Evolutionary conservation across 2,329 filamentous ascomycete genomes (phyloP), one percentile per base, ranked within the genome.

Genomic region (Claviceps citrina): DNA sequence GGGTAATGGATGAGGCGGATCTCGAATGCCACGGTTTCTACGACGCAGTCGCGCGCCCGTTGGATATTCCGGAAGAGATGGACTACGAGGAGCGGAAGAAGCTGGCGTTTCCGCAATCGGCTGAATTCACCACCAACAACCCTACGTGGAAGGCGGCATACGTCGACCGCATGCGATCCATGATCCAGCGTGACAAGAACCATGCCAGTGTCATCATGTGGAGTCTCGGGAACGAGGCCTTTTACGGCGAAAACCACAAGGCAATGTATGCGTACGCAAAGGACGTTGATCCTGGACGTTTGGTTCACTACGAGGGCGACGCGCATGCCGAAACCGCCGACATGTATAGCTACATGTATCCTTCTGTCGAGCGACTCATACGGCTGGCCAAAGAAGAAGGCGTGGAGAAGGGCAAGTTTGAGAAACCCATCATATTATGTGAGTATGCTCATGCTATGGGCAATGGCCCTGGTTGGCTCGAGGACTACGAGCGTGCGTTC

Each of bases 171-270:
- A 74, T 76, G 42, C 58, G 64, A 25, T 73, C 80, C 40, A 58
- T 84, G 41, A 65, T 84, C 0, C 67, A 76, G 49, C 66, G 81
- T 13, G 78, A 84, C 54, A 81, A 81, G 57, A 78, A 84, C 43
- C 76, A 83, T 47, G 56, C 80, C 0, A 77, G 68, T n/a, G 65
- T 84, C 37, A 74, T 84, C 36, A 71, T 83, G 31, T 84, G 81
- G 81, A 79, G 74, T 35, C 62, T 84, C 0, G 81, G 80, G 0
- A 84, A 84, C 49, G 80, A 84, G 52, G 71, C 78, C 0, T 84
- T 81, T 51, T 83, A 81, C 49, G 80, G 80, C 1, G 60, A 63
- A 7, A 84, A 84, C 50, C 76, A 80, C 50, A 65, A 64, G 34
- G 73, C 71, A 26, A 84, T 84, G 80, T 76, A 77, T 47, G 59